Evolutionary conservation across 805 yeast species (phyloP), one percentile per base, ranked within the genome.

Genomic region (Metschnikowia koreensis): DNA sequence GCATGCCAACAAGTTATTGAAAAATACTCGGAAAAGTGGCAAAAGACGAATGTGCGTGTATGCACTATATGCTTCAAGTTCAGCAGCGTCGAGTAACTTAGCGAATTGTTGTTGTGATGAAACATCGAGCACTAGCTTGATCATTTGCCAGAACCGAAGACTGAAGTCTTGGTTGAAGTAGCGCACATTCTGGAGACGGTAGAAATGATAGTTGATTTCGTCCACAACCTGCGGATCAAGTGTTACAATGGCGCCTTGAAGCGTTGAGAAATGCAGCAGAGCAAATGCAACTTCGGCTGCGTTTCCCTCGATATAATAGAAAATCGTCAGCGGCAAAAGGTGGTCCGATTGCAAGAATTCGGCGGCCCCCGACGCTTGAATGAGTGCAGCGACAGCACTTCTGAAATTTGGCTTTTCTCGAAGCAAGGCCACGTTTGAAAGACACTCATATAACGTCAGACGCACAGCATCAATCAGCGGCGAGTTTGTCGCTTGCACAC

Each of bases 241-340:
- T 11, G 38, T 36, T 16, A 43, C 37, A 9, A 36, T 22, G 10
- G 41, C 13, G 12, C 40, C 50, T 26, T 12, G 48, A 43, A 38
- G 44, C 13, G 45, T 16, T 42, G 34, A 47, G 44, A 61, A 38
- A 38, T 50, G 38, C 51, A 69, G 66, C 48, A 71, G 56, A 0
- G 86, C 79, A 86, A 87, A 84, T 1, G 60, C 54, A 34, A 73
- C 68, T 57, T 81, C 80, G 5, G 64, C 68, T 0, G 61, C 60
- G 15, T 71, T 67, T 0, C 88, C 90, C 49, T 80, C 83, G 51
- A 82, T 81, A 51, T 81, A 60, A 38, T 83, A 73, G 62, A 73
- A 82, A 7, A 86, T 63, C 7, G 77, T 50, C 2, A 87, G 88
- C 0, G 91, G 83, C 22, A 56, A 49, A 17, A 44, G 45, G 16